A percentile compares a stretch with the other conserved stretches of the same genome.
Conservation (phyloP, 2,329 filamentous ascomycete species). For the Plenodomus tracheiphilus region DNA sequence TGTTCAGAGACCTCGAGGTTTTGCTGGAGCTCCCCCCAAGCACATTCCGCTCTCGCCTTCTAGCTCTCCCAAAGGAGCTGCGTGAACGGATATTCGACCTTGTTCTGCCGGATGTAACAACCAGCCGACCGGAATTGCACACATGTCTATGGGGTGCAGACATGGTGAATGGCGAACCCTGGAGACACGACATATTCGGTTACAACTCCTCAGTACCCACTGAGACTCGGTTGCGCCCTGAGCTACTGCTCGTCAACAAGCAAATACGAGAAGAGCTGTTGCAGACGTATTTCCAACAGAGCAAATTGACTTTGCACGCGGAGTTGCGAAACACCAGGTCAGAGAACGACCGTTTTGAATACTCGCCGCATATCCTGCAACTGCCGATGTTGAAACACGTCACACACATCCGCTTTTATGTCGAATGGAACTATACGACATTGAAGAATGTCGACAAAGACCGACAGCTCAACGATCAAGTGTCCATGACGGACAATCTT, state of each 20-base stretch:
- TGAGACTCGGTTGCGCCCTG: slow-evolving; percentile 20
- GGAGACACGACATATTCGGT: slow-evolving; percentile 39
- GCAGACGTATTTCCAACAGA: slow-evolving; percentile 29
- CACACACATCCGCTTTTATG: slow-evolving; percentile 38
- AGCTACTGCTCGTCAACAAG: slow-evolving; percentile 35
- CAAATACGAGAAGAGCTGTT: slow-evolving; percentile 37
- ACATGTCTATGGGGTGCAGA: slow-evolving; percentile 42
- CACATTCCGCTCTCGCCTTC: slow-evolving; percentile 34
- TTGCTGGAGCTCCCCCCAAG: slow-evolving; percentile 40
- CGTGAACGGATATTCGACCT: slow-evolving; percentile 31
- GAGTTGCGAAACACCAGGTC: slow-evolving; percentile 36
- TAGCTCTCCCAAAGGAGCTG: slow-evolving; percentile 36
- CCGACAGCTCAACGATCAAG: slow-evolving; percentile 29
- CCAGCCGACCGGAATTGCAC: slow-evolving; percentile 33
- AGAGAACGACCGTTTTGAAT: slow-evolving; percentile 39
- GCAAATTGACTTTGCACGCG: slow-evolving; percentile 39
- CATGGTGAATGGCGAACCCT: slow-evolving; percentile 38
- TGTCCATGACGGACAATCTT: slow-evolving; percentile 36
- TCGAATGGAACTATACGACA: slow-evolving; percentile 42
- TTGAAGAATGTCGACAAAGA: slow-evolving; percentile 21
- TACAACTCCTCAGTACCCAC: slow-evolving; percentile 33
- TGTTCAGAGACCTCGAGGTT: slow-evolving; percentile 38
- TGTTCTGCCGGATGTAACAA: slow-evolving; percentile 24
- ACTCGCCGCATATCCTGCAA: slow-evolving; percentile 38
- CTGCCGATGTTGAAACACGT: slow-evolving; percentile 34